These are phyloP conservation scores for Colletotrichum lini DNA, from an alignment of 2,329 filamentous ascomycete genomes.

Conservation along the genomic window DNA sequence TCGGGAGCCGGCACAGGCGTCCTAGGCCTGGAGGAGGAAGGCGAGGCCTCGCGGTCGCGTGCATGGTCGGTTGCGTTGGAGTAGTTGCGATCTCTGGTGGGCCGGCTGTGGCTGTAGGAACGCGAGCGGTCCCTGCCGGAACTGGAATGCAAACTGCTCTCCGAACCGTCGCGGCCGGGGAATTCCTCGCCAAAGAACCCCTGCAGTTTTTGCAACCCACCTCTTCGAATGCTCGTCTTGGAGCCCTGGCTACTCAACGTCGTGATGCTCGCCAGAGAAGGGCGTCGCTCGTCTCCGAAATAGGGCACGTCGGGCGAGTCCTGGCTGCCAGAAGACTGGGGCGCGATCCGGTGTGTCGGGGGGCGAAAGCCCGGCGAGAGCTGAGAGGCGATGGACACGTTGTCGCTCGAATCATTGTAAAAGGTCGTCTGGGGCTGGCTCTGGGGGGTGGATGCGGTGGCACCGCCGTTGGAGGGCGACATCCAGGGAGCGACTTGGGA, in stretches of 20 bases:
- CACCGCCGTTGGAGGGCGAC: constrained; percentile 55
- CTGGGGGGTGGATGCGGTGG: constrained; percentile 48
- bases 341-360: constrained; percentile 43
- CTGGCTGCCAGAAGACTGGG: constrained; percentile 62
- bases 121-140: constrained; percentile 74
- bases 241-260: constrained; percentile 90
- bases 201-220: constrained; percentile 86
- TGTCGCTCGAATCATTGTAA: constrained; percentile 83
- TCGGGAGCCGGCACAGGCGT: constrained; percentile 92
- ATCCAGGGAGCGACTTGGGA: constrained; percentile 74
- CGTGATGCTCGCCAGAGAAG: constrained; percentile 89
- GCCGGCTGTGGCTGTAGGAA: constrained; percentile 72
- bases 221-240: constrained; percentile 77
- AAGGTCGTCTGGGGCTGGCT: constrained; percentile 67
- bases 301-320: constrained; percentile 75
- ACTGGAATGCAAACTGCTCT: constrained; percentile 72
- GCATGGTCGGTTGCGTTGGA: constrained; percentile 83
- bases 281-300: constrained; percentile 81
- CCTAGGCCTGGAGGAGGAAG: constrained; percentile 81
- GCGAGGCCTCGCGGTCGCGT: constrained; percentile 75
- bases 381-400: constrained; percentile 73
- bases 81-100: constrained; percentile 81
- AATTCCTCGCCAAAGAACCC: constrained; percentile 95
- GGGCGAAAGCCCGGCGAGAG: constrained; percentile 78
- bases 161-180: constrained; percentile 80